These are phyloP conservation scores for Corynespora cassiicola DNA, from an alignment of 2,329 filamentous ascomycete species.

Conservation along the genomic window DNA sequence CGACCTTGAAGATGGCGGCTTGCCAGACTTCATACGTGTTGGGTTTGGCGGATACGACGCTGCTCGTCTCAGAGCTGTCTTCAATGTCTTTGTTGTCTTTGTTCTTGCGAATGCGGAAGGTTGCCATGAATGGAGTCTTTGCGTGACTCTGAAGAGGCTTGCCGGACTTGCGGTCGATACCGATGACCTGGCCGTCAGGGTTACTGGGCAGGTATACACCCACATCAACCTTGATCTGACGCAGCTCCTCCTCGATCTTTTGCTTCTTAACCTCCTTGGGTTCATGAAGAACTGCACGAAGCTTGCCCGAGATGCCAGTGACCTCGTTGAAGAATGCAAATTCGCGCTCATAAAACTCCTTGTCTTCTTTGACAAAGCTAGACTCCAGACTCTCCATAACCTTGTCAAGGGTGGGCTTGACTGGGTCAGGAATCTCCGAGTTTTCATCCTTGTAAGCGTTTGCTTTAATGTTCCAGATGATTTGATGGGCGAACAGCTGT, in stretches of 20 bases:
- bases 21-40: slow-evolving; percentile 95
- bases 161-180: slow-evolving; percentile 96
- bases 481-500: slow-evolving; percentile 98
- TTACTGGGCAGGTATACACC: slow-evolving; percentile 98
- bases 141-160: slow-evolving; percentile 98
- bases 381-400: slow-evolving; percentile 85
- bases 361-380: slow-evolving; percentile 81
- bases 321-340: slow-evolving; percentile 99
- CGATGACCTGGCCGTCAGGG: slow-evolving; percentile 94
- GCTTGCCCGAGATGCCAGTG: slow-evolving; percentile 91
- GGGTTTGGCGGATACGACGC: slow-evolving; percentile 33
- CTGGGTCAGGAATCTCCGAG: slow-evolving; percentile 82
- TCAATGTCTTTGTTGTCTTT: slow-evolving; percentile 51
- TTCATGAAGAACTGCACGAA: slow-evolving; percentile 90
- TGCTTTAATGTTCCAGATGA: slow-evolving; percentile 99
- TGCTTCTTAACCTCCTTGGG: slow-evolving; percentile 97
- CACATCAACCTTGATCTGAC: slow-evolving; percentile 95
- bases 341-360: slow-evolving; percentile 88
- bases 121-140: slow-evolving; percentile 98
- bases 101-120: slow-evolving; percentile 92
- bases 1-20: slow-evolving; percentile 99
- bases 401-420: slow-evolving; percentile 91
- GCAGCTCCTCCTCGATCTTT: slow-evolving; percentile 97
- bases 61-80: slow-evolving; percentile 37
- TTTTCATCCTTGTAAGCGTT: slow-evolving; percentile 99